Evolutionary conservation across 148 eudicot species (phyloP), one percentile per base, ranked within the genome.

Genomic region (Silene uniflora): DNA sequence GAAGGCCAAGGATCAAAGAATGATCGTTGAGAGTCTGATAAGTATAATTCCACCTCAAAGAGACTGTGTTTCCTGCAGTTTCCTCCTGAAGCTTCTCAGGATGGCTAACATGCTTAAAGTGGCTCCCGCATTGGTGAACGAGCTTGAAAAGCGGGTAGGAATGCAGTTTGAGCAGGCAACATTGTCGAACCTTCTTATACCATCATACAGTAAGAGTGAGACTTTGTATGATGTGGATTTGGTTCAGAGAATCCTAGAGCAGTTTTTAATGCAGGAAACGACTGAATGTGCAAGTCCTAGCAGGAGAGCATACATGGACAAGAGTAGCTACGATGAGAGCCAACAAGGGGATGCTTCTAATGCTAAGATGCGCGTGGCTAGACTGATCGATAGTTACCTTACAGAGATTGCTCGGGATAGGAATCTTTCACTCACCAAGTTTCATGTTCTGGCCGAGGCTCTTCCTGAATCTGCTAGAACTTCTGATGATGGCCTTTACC

Each of bases 91-190:
- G 83, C 80, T 96, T 25, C 81, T 96, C 29, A 88, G 91, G 68
- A 86, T 85, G 89, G 97, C 99, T 16, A 91, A 91, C 79, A 88
- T 88, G 98, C 67, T 96, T 65, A 91, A 89, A 72, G 99, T 89
- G 74, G 91, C 99, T 17, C 94, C 93, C 0, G 99, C 99, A n/a
- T 83, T 96, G 76, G 88, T 92, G 19, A 92, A 96, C 13, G 99
- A 96, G 74, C 84, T 96, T 64, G 99, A 96, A 75, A 96, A 96
- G 79, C 84, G 99, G 7, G 98, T 92, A 0, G 99, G 99, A 13
- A 96, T 96, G 99, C 98, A 96, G 72, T 91, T 96, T 16, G 99
- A 96, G 81, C 92, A 96, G 73, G 99, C 99, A 0, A 78, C 87
- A 12, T 74, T 92, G 77, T 74, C 81, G 0, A 98, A 92, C 81